Evolutionary conservation across 2,329 filamentous ascomycete genomes (phyloP).

Genomic region (Macrophomina phaseolina): DNA sequence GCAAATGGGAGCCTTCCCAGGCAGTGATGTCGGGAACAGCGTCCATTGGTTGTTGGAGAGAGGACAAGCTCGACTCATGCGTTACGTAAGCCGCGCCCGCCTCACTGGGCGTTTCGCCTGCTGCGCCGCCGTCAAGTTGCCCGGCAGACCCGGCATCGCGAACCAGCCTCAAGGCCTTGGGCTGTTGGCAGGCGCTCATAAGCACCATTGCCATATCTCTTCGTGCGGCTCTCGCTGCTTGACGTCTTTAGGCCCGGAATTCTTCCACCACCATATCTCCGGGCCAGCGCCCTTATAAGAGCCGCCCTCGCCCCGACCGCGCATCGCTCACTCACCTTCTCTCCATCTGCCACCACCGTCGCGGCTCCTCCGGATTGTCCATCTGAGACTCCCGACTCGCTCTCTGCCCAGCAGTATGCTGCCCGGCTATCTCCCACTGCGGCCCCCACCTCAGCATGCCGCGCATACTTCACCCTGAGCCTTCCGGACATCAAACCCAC

Average conservation of each 20-base stretch:
- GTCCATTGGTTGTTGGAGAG: too few relatives aligned
- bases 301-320: not conserved
- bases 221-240: not conserved
- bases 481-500: not conserved
- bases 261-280: not conserved
- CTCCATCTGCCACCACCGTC: not conserved
- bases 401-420: too few relatives aligned
- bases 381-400: not conserved
- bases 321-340: not conserved
- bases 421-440: too few relatives aligned
- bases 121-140: not conserved
- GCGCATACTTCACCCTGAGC: not conserved
- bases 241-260: not conserved
- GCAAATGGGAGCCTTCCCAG: not conserved
- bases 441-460: not conserved
- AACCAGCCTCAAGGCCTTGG: not conserved
- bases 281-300: not conserved
- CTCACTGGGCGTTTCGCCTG: too few relatives aligned
- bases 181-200: not conserved
- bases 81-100: too few relatives aligned
- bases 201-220: not conserved
- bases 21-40: not conserved
- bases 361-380: not conserved
- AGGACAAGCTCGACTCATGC: too few relatives aligned
- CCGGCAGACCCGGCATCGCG: not conserved